Evolutionary conservation across 1,284 basidiomycete genomes (phyloP), one percentile per base, ranked within the genome.

Genomic region (Cryptococcus sp.): DNA sequence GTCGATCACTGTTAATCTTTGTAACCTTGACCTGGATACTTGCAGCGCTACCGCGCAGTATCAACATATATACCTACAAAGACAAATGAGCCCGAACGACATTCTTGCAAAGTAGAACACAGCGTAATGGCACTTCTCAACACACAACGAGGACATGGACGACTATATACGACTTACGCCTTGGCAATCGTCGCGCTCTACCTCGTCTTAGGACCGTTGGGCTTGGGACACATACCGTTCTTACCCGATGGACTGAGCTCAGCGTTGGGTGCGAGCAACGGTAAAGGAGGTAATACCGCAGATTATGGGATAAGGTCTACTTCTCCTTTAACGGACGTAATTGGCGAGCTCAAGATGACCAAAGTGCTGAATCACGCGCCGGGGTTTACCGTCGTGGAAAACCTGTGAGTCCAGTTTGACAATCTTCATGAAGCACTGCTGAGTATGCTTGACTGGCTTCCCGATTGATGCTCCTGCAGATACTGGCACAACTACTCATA

Each of bases 401-500:
- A 69, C 46, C 53, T 69, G 59, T 72, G 44, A 55, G 64, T 62
- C n/a, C 10, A 10, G 11, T 25, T 37, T 52, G 15, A 46, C 22
- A 17, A 15, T 16, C 20, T 46, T 46, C 7, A 10, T 29, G 11
- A 16, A 37, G 29, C 13, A 23, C n/a, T 22, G n/a, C 13, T 48
- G 13, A 22, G 8, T 8, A 44, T 19, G 15, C 15, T 2, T 44
- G 41, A 22, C 41, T 22, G 22, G 8, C 13, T 8, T n/a, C 40
- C 13, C 13, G 20, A 29, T n/a, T 46, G 15, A 16, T 38, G 8
- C 39, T 22, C 20, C 8, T 15, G 26, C 54, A 70, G 68, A 20
- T 72, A 72, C 58, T 70, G 65, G 65, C 55, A 49, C 37, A 72
- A 72, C 53, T 49, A 62, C 39, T 66, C 63, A 17, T 72, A 58